Base-by-base conservation (phyloP, 345 rosid genomes). In the Salix exigua region DNA sequence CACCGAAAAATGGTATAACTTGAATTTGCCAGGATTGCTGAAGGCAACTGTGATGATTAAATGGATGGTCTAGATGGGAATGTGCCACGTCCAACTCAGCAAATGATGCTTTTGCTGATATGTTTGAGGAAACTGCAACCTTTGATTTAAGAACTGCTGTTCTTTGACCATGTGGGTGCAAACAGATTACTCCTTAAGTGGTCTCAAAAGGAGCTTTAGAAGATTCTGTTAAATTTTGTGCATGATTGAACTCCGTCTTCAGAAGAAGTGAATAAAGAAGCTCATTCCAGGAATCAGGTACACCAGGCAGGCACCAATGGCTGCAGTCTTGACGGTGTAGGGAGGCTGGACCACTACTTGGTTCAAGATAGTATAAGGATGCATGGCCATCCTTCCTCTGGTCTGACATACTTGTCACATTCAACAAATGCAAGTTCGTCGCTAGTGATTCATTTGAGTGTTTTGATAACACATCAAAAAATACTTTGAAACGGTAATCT, bases 261-360 rank as follows among this genome's bases (percentile, higher is more conserved):
- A 82, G 74, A 51, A 92, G 71, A 66, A 90, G 35, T 1, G 94
- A 87, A 40, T 87, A 91, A 17, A 90, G 94, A 37, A 96, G 87
- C 82, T 92, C 96, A 26, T 96, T 96, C 99, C 97, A 93, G 6
- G 92, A 75, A 77, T 93, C 99, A 1, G 99, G 99, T 23, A 96
- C 92, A 26, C 98, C 98, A 12, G 98, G 99, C 51, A 96, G 90
- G 85, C 95, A 96, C 99, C 97, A 96, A 68, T 93, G 99, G 79
- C 94, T 93, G 83, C 98, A 96, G 77, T 93, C 99, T 78, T 92
- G 96, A 66, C 89, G 88, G 75, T 85, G 89, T 26, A 92, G 42
- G 1, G 97, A 89, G 1, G 90, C 94, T 31, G 90, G 94, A 78
- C 91, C 79, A 37, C 65, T 78, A 31, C 73, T 75, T 5, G 88